These are phyloP conservation scores for Elongisporangium prolatum DNA, from an alignment of 352 stramenopile species.

Conservation along the genomic window DNA sequence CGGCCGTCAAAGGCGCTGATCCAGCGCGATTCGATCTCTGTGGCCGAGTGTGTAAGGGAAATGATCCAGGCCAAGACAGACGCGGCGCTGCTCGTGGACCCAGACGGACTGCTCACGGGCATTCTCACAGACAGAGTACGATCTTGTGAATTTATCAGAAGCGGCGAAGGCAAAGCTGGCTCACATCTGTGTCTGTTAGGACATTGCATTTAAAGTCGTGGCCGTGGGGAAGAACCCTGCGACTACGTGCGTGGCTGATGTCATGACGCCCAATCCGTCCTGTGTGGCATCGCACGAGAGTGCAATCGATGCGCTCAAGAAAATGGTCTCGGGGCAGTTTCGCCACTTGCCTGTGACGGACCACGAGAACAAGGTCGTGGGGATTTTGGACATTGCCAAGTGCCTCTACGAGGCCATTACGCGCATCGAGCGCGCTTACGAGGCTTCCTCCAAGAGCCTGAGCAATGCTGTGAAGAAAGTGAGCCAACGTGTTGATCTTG, in stretches of 20 bases:
- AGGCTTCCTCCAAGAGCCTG: constrained; percentile 62
- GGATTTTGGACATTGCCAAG: constrained; percentile 97
- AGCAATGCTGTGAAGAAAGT: constrained; percentile 81
- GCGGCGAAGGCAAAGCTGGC: neutral
- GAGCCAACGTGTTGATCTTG: neutral
- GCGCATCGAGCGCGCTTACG: constrained; percentile 92
- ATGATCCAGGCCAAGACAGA: constrained; percentile 90
- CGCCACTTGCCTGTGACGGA: constrained; percentile 94
- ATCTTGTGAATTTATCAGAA: constrained; percentile 5
- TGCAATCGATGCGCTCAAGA: constrained; percentile 95
- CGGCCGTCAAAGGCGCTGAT: constrained; percentile 62
- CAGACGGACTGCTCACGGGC: constrained; percentile 86
- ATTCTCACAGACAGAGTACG: constrained; percentile 94
- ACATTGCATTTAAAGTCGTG: constrained; percentile 93
- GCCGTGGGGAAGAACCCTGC: constrained; percentile 80
- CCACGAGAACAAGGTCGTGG: constrained; percentile 90
- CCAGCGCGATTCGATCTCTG: constrained; percentile 61
- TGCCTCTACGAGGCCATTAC: constrained; percentile 97
- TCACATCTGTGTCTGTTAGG: constrained; percentile 30
- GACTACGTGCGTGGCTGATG: constrained; percentile 70
- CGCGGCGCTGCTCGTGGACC: constrained; percentile 90
- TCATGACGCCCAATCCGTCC: constrained; percentile 96
- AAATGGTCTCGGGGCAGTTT: constrained; percentile 96
- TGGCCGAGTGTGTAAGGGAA: constrained; percentile 71
- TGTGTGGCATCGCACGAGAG: constrained; percentile 91